These are phyloP conservation scores for Sugiyamaella pinicola DNA, from an alignment of 1,139 yeast species.

Conservation along the genomic window DNA sequence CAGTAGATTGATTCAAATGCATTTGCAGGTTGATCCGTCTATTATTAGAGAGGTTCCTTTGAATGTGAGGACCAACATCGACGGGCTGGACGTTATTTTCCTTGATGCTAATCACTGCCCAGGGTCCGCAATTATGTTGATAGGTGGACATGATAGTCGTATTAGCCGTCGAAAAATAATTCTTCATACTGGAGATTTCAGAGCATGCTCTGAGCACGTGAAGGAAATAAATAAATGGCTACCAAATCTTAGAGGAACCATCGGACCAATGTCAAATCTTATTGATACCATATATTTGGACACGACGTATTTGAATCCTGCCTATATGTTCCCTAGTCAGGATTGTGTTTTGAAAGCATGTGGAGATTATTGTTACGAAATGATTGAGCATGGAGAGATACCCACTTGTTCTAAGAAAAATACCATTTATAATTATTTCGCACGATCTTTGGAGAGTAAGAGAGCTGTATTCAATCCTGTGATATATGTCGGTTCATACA, in stretches of 20 bases:
- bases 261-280: background rate
- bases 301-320: slow-evolving; percentile 82
- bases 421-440: slow-evolving; percentile 30
- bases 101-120: slow-evolving; percentile 95
- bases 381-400: slow-evolving; percentile 39
- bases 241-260: slow-evolving; percentile 9
- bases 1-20: slow-evolving; percentile 54
- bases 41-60: slow-evolving; percentile 53
- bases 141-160: slow-evolving; percentile 50
- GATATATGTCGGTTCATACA: slow-evolving; percentile 83
- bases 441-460: slow-evolving; percentile 8
- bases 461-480: slow-evolving; percentile 41
- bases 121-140: slow-evolving; percentile 81
- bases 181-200: slow-evolving; percentile 90
- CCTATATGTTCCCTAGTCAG: slow-evolving; percentile 77
- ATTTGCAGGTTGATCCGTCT: slow-evolving; percentile 59
- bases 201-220: slow-evolving; percentile 54
- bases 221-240: slow-evolving; percentile 37
- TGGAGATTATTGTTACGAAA: slow-evolving; percentile 54
- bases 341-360: slow-evolving; percentile 62
- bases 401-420: slow-evolving; percentile 23
- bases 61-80: slow-evolving; percentile 42
- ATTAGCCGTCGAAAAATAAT: slow-evolving; percentile 42
- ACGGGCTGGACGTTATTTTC: slow-evolving; percentile 60
- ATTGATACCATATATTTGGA: slow-evolving; percentile 73